These are phyloP conservation scores for Neophaeococcomyces aloes DNA, from an alignment of 2,329 filamentous ascomycete genomes.

Conservation along the genomic window DNA sequence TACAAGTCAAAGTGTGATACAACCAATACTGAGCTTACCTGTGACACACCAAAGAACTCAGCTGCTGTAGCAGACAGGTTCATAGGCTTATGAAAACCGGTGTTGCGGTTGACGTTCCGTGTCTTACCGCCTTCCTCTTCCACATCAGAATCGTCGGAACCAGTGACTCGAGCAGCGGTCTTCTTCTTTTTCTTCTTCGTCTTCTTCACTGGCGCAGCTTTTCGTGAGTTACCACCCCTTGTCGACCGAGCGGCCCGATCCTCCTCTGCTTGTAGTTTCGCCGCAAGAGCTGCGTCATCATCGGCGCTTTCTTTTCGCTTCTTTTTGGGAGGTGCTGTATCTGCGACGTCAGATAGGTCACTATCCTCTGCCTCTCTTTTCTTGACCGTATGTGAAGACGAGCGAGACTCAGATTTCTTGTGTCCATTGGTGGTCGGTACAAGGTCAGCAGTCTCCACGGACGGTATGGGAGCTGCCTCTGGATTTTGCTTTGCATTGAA, in stretches of 20 bases:
- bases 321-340: conserved; percentile 47
- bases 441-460: conserved; percentile 19
- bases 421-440: conserved; percentile 28
- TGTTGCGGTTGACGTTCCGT: conserved; percentile 62
- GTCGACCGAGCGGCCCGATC: conserved; percentile 68
- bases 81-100: conserved; percentile 66
- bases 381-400: conserved; percentile 28
- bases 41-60: conserved; percentile 34
- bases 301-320: conserved; percentile 54
- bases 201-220: conserved; percentile 52
- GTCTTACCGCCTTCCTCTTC: conserved; percentile 51
- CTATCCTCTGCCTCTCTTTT: conserved; percentile 36
- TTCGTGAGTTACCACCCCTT: conserved; percentile 56
- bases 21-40: conserved; percentile 25
- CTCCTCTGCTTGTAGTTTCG: conserved; percentile 83
- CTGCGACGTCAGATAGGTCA: conserved; percentile 29
- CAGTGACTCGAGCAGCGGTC: conserved; percentile 44
- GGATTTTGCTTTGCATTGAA: conserved; percentile 44
- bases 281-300: conserved; percentile 77
- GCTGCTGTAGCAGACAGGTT: conserved; percentile 37
- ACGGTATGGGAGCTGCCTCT: conserved; percentile 27
- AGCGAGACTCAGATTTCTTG: conserved; percentile 18
- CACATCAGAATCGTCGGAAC: conserved; percentile 62
- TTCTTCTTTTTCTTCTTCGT: conserved; percentile 49
- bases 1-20: conserved; percentile 1